Conservation (phyloP, 2,329 filamentous ascomycete genomes). For the Aureobasidium mangrovei region DNA sequence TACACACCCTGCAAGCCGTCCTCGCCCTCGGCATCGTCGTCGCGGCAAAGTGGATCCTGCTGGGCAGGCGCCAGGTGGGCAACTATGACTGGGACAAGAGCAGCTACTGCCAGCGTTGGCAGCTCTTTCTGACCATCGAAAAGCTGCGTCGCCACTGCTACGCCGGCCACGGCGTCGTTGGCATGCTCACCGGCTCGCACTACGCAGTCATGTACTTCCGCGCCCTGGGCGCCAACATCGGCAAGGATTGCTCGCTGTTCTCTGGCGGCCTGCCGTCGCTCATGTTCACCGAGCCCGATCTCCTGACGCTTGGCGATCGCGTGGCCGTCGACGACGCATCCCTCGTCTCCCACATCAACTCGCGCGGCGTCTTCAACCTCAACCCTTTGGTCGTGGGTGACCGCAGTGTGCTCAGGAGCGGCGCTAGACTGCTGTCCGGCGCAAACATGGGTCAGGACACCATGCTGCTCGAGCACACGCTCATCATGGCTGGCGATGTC, state of each 20-base stretch:
- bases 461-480: slow-evolving; percentile 49
- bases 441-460: slow-evolving; percentile 46
- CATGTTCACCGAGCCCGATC: slow-evolving; percentile 50
- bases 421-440: slow-evolving; percentile 45
- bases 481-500: slow-evolving; percentile 49
- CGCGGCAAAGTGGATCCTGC: slow-evolving; percentile 43
- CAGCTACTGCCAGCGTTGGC: slow-evolving; percentile 51
- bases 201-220: slow-evolving; percentile 48
- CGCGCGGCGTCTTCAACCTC: slow-evolving; percentile 47
- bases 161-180: slow-evolving; percentile 42
- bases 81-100: slow-evolving; percentile 51
- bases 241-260: slow-evolving; percentile 47
- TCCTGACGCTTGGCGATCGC: slow-evolving; percentile 45
- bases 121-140: slow-evolving; percentile 46
- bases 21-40: slow-evolving; percentile 39
- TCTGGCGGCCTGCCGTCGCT: slow-evolving; percentile 45
- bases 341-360: slow-evolving; percentile 50
- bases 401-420: slow-evolving; percentile 44
- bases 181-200: slow-evolving; percentile 45
- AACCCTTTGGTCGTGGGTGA: slow-evolving; percentile 44
- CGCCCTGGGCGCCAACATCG: slow-evolving; percentile 45
- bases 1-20: slow-evolving; percentile 38
- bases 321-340: slow-evolving; percentile 49
- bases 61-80: slow-evolving; percentile 44
- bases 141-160: slow-evolving; percentile 43